Evolutionary conservation across 2,329 filamentous ascomycete genomes (phyloP), one percentile per base, ranked within the genome.

Genomic region (Teratosphaeria gauchensis): DNA sequence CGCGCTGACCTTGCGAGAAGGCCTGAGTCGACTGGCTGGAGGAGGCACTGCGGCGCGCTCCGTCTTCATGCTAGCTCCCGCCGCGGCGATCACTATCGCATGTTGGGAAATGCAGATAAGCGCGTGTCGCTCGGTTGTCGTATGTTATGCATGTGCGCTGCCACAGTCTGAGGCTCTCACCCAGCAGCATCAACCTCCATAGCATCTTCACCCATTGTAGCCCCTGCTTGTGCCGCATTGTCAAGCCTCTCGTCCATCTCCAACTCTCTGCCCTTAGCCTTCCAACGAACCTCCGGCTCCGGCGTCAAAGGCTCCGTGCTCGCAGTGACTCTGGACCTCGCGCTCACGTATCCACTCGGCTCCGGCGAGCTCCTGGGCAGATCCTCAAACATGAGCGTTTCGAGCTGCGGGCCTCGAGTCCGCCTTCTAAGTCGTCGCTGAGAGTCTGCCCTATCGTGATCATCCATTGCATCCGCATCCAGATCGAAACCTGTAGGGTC

Each of bases 391-490:
- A 42, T 28, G 75, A 2, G 21, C 19, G 55, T 56, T 24, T 51
- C 59, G 48, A 75, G 72, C 56, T 66, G 67, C 11, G 74, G 73
- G 16, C 74, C 74, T 24, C 73, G 67, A 16, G 76, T 70, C 19
- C 75, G 71, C 56, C 76, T 71, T 59, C 76, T 71, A 42, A 78
- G 69, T 53, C 77, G 72, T 32, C 77, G 73, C 56, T 73, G 71
- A 31, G 64, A 71, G 7, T 66, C 65, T 46, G 72, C 70, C 48
- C 73, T 64, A 56, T 77, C 75, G 30, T 72, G 68, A 57, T 69
- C 68, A 57, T 74, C 73, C 30, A 75, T 66, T 16, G 70, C 72
- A 24, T 77, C 75, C 48, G 71, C 66, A 57, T 77, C 74, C 24
- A 74, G 74, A 32, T 21, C 31, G 7, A 74, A 76, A n/a, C 28